Percentiles rank a stretch among this genome's conserved stretches.
Conservation (phyloP, 345 rosid genomes). For the Pistacia atlantica region DNA sequence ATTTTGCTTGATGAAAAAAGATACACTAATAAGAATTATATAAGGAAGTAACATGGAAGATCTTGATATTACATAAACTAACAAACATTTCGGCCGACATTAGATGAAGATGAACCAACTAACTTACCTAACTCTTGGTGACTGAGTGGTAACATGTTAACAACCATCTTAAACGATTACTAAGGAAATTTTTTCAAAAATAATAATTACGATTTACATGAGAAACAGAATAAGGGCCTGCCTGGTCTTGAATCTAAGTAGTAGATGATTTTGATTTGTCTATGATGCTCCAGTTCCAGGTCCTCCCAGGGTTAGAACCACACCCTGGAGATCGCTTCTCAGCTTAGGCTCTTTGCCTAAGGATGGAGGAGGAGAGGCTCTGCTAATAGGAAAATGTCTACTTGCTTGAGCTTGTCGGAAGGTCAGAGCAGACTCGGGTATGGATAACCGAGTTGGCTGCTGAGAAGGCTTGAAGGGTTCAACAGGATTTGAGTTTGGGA, state of each 20-base stretch:
- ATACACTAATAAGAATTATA: background rate
- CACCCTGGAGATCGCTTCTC: conserved; percentile 67
- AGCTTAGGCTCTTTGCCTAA: conserved; percentile 38
- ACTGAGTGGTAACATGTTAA: background rate
- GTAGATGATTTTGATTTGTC: background rate
- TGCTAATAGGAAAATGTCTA: conserved; percentile 22
- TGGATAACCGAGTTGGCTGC: conserved; percentile 17
- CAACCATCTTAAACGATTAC: background rate
- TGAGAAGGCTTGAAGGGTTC: conserved; percentile 29
- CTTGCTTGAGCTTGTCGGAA: conserved; percentile 26
- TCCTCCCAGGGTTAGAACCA: conserved; percentile 74
- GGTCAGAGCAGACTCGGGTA: conserved; percentile 26
- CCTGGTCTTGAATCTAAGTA: background rate
- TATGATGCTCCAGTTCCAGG: conserved; percentile 46
- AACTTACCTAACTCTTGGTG: background rate
- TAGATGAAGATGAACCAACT: background rate
- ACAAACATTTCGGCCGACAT: background rate
- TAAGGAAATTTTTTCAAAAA: background rate
- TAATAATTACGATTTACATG: conserved; percentile 5
- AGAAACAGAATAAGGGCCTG: background rate
- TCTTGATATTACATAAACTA: background rate
- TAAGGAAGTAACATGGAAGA: background rate
- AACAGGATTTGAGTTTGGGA: conserved; percentile 17
- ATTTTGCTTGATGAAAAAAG: background rate
- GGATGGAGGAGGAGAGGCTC: conserved; percentile 33